Conservation (phyloP, 1,284 basidiomycete genomes). For the Sporisorium graminicola region DNA sequence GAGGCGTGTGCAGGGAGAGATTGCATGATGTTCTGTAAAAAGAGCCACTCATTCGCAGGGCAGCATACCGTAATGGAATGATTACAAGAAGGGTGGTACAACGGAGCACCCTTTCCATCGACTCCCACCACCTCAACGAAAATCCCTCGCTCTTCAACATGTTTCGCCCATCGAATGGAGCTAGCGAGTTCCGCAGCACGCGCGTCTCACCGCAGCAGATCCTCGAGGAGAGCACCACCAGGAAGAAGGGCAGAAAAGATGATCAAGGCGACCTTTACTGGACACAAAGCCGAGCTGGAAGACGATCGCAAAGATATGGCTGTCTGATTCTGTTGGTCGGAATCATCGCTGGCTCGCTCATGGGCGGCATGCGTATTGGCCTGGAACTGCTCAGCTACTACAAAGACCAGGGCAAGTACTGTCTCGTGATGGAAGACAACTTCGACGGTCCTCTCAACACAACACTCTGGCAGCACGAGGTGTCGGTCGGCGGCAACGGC, state of each 20-base stretch:
- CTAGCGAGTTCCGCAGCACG: background rate
- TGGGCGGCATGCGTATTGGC: background rate
- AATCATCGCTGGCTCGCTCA: background rate
- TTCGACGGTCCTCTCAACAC: constrained; percentile 78
- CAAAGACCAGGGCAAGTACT: constrained; percentile 67
- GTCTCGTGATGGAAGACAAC: constrained; percentile 81
- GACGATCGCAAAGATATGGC: background rate
- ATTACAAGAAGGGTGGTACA: too few species aligned
- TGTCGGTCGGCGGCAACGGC: constrained; percentile 72
- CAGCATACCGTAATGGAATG: too few species aligned
- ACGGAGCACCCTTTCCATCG: too few species aligned
- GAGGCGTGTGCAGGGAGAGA: too few species aligned
- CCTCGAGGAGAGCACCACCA: background rate
- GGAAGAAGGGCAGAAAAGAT: constrained; percentile 20
- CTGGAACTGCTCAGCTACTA: too few species aligned
- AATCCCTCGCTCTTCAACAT: background rate
- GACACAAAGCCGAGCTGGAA: background rate
- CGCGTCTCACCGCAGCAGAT: background rate
- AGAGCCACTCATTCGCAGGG: too few species aligned
- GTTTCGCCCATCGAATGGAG: background rate
- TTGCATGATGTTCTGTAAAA: too few species aligned
- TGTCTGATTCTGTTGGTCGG: too few species aligned
- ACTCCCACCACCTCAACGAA: background rate
- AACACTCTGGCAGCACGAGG: constrained; percentile 80
- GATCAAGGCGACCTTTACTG: background rate